Base-by-base conservation (phyloP, 495 filamentous ascomycete species). In the Friedmanniomyces endolithicus region DNA sequence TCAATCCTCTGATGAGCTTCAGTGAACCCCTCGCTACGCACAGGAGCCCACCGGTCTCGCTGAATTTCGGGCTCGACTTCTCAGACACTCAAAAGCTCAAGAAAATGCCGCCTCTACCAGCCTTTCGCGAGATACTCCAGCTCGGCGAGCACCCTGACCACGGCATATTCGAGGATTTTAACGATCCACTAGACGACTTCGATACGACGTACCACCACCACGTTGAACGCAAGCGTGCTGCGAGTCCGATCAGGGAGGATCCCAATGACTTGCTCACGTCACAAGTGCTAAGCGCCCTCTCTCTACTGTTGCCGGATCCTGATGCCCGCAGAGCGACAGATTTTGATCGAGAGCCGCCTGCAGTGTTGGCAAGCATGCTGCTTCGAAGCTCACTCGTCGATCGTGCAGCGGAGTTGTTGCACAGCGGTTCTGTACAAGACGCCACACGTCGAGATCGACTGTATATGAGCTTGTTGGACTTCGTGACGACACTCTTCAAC, bases 361-460 rank as follows among this genome's bases (percentile, higher is more conserved):
- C 27, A 1, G 57, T 22, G 3, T 37, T 70, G 7, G 19, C 49
- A 8, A 44, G 56, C 1, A 65, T 70, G 52, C 53, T 70, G 0
- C 29, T 59, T 9, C 50, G 63, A 2, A 66, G 65, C 48, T 59
- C 60, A 27, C 34, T 70, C 11, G 48, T 67, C 12, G 56, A 65
- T 37, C 51, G 53, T 12, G 53, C 49, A 6, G 69, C 64, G 1
- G 60, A 69, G 20, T 55, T 70, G 12, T 48, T 71, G 16, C 59
- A 65, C 6, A 71, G 69, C 31, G 69, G 67, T 33, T 67, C 66
- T 7, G 35, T 71, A 6, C 63, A 67, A 40, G 65, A 71, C 44
- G 65, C 62, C n/a, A 59, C 60, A 8, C 63, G 54, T 29, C 61
- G 67, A 31, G 40, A 44, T 20, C 47, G 46, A 2, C 56, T 68